Conservation (phyloP, 2,329 filamentous ascomycete species). For the Coniochaeta sp. region DNA sequence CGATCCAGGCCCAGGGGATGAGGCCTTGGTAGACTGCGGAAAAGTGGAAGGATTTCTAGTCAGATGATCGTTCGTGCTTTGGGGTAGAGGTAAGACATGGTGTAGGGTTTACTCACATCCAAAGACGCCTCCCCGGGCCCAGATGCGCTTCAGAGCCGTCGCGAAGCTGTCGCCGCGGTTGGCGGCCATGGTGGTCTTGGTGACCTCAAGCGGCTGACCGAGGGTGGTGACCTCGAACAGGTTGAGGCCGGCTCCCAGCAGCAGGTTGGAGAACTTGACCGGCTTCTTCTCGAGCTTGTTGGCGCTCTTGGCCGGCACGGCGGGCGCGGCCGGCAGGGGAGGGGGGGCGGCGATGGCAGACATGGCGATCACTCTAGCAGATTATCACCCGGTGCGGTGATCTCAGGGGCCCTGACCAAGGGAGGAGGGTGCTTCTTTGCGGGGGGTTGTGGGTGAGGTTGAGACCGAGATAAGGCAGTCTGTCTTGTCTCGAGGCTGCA, state of each 20-base stretch:
- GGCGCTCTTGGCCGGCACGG: conserved; percentile 15
- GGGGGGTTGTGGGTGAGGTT: conserved; percentile 10
- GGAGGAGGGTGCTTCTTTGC: conserved; percentile 87
- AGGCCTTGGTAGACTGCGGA: conserved; percentile 92
- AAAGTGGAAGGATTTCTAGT: conserved; percentile 4
- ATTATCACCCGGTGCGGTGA: not conserved
- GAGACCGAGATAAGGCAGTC: not conserved
- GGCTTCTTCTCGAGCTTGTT: conserved; percentile 89
- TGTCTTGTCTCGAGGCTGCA: not conserved
- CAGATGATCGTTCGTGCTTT: not conserved
- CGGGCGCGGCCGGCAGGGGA: conserved; percentile 37
- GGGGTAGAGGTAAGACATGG: conserved; percentile 12
- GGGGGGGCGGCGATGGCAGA: conserved; percentile 47
- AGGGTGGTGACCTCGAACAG: conserved; percentile 76
- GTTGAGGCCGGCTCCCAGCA: conserved; percentile 90
- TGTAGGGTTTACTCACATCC: conserved; percentile 64
- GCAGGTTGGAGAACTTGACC: conserved; percentile 98
- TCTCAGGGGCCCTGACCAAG: conserved; percentile 92
- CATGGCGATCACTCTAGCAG: conserved; percentile 38
- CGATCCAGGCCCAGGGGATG: conserved; percentile 99
- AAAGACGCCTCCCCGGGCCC: conserved; percentile 85
- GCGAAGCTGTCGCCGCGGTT: conserved; percentile 85
- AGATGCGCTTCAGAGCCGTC: conserved; percentile 77
- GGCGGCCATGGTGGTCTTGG: conserved; percentile 99
- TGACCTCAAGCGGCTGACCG: conserved; percentile 85